Evolutionary conservation across 2,329 filamentous ascomycete genomes (phyloP).

Genomic region (Beauveria sp.): DNA sequence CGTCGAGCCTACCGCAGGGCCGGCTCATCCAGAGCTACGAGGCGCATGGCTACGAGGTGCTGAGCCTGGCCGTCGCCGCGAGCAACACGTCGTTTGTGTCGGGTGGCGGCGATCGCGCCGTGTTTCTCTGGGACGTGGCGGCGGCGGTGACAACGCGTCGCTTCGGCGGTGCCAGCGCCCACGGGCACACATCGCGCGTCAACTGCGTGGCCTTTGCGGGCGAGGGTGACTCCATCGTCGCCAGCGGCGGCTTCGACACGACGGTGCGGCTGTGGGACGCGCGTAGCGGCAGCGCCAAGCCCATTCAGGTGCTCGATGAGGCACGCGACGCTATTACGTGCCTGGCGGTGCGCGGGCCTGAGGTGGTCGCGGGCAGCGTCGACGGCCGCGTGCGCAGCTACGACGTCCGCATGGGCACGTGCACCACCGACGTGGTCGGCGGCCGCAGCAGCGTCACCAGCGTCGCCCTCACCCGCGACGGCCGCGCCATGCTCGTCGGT

Average conservation of each 20-base stretch:
- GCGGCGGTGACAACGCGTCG: constrained; percentile 70
- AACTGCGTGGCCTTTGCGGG: constrained; percentile 77
- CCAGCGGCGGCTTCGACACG: constrained; percentile 68
- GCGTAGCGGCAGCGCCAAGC: constrained; percentile 45
- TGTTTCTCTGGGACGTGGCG: constrained; percentile 92
- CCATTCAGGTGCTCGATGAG: constrained; percentile 66
- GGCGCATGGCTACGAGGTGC: constrained; percentile 86
- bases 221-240: constrained; percentile 63
- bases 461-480: constrained; percentile 62
- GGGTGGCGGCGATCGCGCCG: constrained; percentile 80
- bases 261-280: constrained; percentile 71
- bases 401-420: constrained; percentile 69
- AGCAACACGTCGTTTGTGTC: constrained; percentile 83
- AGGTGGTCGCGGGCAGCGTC: constrained; percentile 70
- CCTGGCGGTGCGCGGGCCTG: constrained; percentile 39
- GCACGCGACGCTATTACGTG: constrained; percentile 61
- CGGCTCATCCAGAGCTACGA: constrained; percentile 79
- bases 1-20: constrained; percentile 34
- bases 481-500: constrained; percentile 65
- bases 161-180: constrained; percentile 49
- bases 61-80: constrained; percentile 64
- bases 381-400: constrained; percentile 78
- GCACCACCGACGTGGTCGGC: constrained; percentile 63
- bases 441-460: constrained; percentile 65
- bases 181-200: constrained; percentile 64